Conservation (phyloP, 176 grass and related monocot species). For the Pontederia crassipes region DNA sequence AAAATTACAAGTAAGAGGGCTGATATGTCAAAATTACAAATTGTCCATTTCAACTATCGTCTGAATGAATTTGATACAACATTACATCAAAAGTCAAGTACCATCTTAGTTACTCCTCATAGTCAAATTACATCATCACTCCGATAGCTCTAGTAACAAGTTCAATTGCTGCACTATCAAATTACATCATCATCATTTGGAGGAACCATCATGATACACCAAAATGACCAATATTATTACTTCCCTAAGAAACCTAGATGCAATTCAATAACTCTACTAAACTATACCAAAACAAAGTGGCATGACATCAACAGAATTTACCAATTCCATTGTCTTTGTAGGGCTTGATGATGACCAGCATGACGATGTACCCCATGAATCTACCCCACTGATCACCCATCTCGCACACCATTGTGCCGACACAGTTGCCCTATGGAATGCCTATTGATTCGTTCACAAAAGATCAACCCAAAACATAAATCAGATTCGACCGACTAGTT, state of each 20-base stretch:
- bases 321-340: slow-evolving; percentile 85
- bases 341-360: slow-evolving; percentile 86
- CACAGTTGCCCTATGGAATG: slow-evolving; percentile 55
- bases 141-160: slow-evolving; percentile 69
- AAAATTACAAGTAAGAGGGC: too few relatives aligned
- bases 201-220: too few relatives aligned
- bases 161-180: slow-evolving; percentile 51
- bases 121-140: slow-evolving; percentile 86
- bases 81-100: not conserved
- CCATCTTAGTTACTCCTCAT: slow-evolving; percentile 36
- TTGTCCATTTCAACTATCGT: too few relatives aligned
- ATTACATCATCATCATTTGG: not conserved
- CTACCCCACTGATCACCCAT: slow-evolving; percentile 71
- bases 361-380: slow-evolving; percentile 81
- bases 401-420: slow-evolving; percentile 92
- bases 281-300: too few relatives aligned
- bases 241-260: too few relatives aligned
- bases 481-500: too few relatives aligned
- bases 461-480: too few relatives aligned
- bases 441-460: slow-evolving; percentile 11
- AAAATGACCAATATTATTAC: too few relatives aligned
- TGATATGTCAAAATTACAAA: too few relatives aligned
- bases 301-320: not conserved
- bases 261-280: too few relatives aligned
- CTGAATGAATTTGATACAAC: too few relatives aligned